phyloP scores from a whole-genome alignment of 2,329 filamentous ascomycete genomes.

The Lecanicillium sp. region DNA sequence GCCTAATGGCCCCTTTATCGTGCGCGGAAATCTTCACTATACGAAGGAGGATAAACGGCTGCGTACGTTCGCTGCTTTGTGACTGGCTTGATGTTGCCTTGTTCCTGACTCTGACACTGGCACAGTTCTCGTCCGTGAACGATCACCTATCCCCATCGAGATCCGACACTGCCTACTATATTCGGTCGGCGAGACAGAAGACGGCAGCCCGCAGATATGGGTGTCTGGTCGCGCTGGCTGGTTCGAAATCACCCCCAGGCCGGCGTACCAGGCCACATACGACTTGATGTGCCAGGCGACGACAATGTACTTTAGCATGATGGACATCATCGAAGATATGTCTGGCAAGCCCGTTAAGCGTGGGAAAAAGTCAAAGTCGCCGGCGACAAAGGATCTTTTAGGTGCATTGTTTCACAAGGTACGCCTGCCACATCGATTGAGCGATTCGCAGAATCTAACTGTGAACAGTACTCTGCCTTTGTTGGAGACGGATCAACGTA shows the following conservation, averaged over 20 bases:
- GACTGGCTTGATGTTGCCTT: too few species aligned
- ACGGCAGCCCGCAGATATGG: constrained; percentile 57
- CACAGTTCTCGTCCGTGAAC: constrained; percentile 29
- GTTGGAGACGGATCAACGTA: constrained; percentile 47
- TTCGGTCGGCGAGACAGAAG: constrained; percentile 47
- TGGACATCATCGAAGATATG: constrained; percentile 45
- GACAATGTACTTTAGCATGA: constrained; percentile 55
- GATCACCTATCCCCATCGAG: constrained; percentile 39
- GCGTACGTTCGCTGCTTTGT: constrained; percentile 27
- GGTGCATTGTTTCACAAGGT: constrained; percentile 29
- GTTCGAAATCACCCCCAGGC: constrained; percentile 60
- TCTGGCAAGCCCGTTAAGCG: constrained; percentile 24
- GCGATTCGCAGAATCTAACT: constrained; percentile 6
- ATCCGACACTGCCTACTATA: constrained; percentile 44
- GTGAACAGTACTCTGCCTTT: constrained; percentile 41
- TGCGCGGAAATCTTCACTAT: constrained; percentile 54
- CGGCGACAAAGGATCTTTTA: constrained; percentile 25
- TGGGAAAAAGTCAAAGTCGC: constrained; percentile 23
- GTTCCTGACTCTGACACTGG: too few species aligned
- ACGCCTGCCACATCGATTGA: neutral
- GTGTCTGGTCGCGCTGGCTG: constrained; percentile 53
- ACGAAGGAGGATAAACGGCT: constrained; percentile 31
- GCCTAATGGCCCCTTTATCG: constrained; percentile 52
- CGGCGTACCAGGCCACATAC: constrained; percentile 50
- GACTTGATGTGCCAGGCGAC: constrained; percentile 58